Percentiles rank a stretch among this genome's conserved stretches.
phyloP scores from a whole-genome alignment of 148 eudicot species.

The Rhododendron griersonianum region DNA sequence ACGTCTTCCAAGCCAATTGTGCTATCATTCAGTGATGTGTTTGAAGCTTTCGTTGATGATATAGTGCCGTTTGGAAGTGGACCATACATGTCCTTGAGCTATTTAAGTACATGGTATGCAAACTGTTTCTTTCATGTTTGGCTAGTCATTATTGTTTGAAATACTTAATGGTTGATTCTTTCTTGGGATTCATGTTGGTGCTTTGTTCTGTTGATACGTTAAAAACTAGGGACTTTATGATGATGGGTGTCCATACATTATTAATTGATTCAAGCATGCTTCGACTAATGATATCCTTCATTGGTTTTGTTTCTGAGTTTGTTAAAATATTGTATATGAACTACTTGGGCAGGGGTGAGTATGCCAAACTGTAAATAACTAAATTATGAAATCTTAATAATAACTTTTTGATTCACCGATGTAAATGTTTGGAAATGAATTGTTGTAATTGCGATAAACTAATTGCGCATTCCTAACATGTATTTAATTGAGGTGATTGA shows the following conservation, averaged over 20 bases:
- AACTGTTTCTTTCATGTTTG: background rate
- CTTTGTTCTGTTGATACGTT: background rate
- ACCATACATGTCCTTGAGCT: slow-evolving; percentile 64
- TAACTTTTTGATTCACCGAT: background rate
- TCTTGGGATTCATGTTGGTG: background rate
- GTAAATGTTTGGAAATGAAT: background rate
- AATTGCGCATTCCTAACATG: no score
- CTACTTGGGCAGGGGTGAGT: background rate
- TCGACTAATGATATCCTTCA: background rate
- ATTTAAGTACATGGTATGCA: slow-evolving; percentile 56
- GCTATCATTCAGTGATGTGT: slow-evolving; percentile 49
- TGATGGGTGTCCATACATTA: background rate
- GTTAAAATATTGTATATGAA: background rate
- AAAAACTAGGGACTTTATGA: background rate
- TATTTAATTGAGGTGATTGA: no score
- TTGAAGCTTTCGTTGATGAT: slow-evolving; percentile 54
- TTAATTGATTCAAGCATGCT: background rate
- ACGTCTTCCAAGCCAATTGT: slow-evolving; percentile 43
- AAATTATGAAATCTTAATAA: background rate
- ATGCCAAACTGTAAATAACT: background rate
- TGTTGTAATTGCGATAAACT: no score
- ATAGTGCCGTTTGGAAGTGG: slow-evolving; percentile 68
- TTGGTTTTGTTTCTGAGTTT: background rate
- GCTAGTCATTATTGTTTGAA: background rate
- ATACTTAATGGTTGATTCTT: background rate